Percentiles rank a stretch among this genome's conserved stretches.
These are phyloP conservation scores for Aspergillus leporis DNA, from an alignment of 495 filamentous ascomycete genomes.

Conservation along the genomic window DNA sequence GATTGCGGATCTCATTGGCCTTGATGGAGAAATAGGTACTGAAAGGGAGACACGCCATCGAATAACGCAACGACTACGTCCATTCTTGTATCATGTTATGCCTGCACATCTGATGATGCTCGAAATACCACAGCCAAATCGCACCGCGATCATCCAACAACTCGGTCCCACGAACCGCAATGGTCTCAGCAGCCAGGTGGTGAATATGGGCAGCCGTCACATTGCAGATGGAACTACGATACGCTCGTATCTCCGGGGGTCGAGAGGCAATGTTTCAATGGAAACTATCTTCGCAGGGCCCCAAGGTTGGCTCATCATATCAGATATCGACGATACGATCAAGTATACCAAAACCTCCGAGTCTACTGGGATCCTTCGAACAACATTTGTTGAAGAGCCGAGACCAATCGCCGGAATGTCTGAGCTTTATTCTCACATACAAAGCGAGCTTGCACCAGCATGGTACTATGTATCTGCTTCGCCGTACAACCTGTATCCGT, in stretches of 20 bases:
- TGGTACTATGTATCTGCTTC: conserved; percentile 96
- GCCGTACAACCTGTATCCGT: conserved; percentile 91
- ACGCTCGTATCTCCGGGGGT: conserved; percentile 37
- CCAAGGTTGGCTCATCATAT: conserved; percentile 85
- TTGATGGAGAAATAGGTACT: conserved; percentile 61
- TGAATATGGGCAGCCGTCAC: conserved; percentile 36
- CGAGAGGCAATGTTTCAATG: conserved; percentile 51
- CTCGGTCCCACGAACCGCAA: conserved; percentile 70
- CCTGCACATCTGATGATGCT: conserved; percentile 65
- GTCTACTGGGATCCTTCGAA: conserved; percentile 73
- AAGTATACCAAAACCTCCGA: conserved; percentile 83
- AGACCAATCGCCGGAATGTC: conserved; percentile 78
- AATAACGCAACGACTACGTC: conserved; percentile 69
- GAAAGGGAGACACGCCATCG: conserved; percentile 57
- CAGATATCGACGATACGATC: conserved; percentile 95
- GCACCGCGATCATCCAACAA: conserved; percentile 42
- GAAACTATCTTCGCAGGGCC: conserved; percentile 72
- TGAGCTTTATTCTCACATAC: conserved; percentile 69
- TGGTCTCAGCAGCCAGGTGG: conserved; percentile 66
- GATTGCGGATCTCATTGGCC: conserved; percentile 68
- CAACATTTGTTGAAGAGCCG: conserved; percentile 78
- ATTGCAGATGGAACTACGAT: conserved; percentile 32
- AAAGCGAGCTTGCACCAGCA: conserved; percentile 59
- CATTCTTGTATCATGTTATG: conserved; percentile 75
- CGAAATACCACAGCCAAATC: conserved; percentile 48